phyloP scores from a whole-genome alignment of 176 grass and related monocot genomes.

The Phoenix roebelenii region DNA sequence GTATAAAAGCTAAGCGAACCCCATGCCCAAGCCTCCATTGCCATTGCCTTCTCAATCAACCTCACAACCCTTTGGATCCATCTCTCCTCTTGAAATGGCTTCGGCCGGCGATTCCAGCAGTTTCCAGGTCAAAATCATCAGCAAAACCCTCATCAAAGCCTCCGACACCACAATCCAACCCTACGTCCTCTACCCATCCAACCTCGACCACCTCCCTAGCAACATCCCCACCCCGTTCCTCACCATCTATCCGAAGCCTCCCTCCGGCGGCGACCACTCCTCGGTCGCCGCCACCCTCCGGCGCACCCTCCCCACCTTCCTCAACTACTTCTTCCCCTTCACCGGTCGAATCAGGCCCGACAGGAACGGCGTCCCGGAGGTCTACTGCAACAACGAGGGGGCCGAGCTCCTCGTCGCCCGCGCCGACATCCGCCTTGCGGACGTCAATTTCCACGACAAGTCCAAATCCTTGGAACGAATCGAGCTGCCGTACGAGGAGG shows the following conservation, averaged over 20 bases:
- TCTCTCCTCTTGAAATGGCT: too few species aligned
- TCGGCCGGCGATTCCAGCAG: neutral
- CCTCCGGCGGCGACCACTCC: conserved; percentile 7
- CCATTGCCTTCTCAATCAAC: too few species aligned
- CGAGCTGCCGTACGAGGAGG: conserved; percentile 29
- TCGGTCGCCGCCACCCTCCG: conserved; percentile 8
- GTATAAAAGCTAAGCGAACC: too few species aligned
- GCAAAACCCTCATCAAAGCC: conserved; percentile 23
- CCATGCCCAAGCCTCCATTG: too few species aligned
- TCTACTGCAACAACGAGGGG: conserved; percentile 40
- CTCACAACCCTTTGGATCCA: too few species aligned
- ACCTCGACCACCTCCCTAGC: conserved; percentile 43
- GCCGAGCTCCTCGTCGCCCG: conserved; percentile 57
- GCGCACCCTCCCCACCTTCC: conserved; percentile 25
- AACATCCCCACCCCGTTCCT: conserved; percentile 43
- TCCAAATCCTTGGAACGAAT: conserved; percentile 26
- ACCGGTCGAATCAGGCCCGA: neutral
- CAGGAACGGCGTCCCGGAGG: neutral
- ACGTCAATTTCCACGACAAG: conserved; percentile 44
- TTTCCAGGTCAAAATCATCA: conserved; percentile 12
- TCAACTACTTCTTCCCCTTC: conserved; percentile 29
- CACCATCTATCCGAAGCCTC: conserved; percentile 17
- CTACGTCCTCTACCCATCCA: conserved; percentile 29
- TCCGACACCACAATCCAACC: conserved; percentile 22
- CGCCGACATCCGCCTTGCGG: conserved; percentile 12